phyloP scores from a whole-genome alignment of 257 asterid species.

The Solanum medicagineum region DNA sequence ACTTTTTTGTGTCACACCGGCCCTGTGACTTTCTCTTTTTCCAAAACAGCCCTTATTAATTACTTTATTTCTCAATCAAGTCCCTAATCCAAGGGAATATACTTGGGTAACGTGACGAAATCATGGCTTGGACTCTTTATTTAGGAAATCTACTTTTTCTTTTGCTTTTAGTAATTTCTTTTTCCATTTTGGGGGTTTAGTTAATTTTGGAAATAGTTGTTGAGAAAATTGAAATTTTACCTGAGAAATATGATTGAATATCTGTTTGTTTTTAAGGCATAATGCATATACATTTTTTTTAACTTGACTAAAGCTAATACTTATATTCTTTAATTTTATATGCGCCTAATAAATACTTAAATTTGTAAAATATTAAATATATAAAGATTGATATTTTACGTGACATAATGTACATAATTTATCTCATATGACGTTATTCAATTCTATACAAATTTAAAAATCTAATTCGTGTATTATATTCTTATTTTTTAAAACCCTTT shows the following conservation, averaged over 20 bases:
- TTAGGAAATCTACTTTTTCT: not conserved
- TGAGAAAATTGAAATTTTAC: not conserved
- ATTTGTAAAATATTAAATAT: no score
- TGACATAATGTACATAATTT: no score
- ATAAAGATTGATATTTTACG: no score
- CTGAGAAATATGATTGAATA: not conserved
- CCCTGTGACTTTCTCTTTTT: not conserved
- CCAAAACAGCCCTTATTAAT: not conserved
- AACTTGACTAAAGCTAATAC: not conserved
- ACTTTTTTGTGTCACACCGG: not conserved
- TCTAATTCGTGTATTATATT: no score
- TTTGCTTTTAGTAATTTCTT: not conserved
- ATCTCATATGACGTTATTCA: no score
- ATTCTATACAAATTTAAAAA: no score
- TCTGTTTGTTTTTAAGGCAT: not conserved
- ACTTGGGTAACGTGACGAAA: not conserved
- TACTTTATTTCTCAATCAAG: not conserved
- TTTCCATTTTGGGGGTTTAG: not conserved
- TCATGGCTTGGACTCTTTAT: not conserved
- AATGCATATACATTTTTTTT: not conserved
- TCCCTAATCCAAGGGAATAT: not conserved
- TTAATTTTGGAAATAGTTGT: not conserved
- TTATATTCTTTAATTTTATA: not conserved
- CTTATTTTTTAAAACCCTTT: not conserved
- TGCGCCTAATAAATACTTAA: accelerated